A percentile compares a stretch with the other conserved stretches of the same genome.
phyloP scores from a whole-genome alignment of 306 rosid genomes.

The Coriaria nepalensis region DNA sequence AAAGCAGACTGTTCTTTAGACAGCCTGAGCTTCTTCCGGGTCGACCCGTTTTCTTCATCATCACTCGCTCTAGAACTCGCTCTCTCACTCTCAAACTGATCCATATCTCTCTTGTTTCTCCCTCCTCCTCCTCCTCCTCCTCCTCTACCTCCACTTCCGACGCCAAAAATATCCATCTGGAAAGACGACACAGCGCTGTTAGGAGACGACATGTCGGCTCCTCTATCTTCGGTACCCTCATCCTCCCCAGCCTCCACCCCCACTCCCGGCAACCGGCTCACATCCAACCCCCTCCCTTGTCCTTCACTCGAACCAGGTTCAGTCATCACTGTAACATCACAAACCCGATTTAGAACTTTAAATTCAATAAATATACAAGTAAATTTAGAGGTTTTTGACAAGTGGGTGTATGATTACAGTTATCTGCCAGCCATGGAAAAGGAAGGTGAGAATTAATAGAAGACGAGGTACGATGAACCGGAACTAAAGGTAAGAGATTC shows the following conservation, averaged over 20 bases:
- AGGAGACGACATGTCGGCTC: conserved; percentile 55
- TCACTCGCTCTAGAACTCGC: conserved; percentile 59
- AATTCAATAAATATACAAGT: neutral
- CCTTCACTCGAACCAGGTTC: conserved; percentile 36
- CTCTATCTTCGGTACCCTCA: conserved; percentile 41
- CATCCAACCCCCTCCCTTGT: conserved; percentile 38
- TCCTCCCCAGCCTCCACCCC: conserved; percentile 46
- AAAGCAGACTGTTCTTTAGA: conserved; percentile 83
- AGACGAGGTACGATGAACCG: conserved; percentile 38
- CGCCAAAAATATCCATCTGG: conserved; percentile 48
- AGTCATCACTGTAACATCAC: conserved; percentile 26
- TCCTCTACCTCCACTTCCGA: conserved; percentile 3
- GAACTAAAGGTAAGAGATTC: conserved; percentile 62
- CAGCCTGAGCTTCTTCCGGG: conserved; percentile 82
- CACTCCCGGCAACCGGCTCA: conserved; percentile 31
- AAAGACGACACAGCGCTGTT: conserved; percentile 61
- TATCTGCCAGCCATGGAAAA: conserved; percentile 59
- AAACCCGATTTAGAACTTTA: neutral
- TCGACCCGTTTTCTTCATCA: conserved; percentile 71
- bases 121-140: conserved; percentile 3
- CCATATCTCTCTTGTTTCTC: conserved; percentile 42
- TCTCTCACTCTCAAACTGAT: conserved; percentile 34
- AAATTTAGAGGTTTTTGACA: neutral
- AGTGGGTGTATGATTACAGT: conserved; percentile 30
- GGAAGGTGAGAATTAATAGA: conserved; percentile 23